Conservation (phyloP, 768 basidiomycete species). For the Heimioporus sp. region DNA sequence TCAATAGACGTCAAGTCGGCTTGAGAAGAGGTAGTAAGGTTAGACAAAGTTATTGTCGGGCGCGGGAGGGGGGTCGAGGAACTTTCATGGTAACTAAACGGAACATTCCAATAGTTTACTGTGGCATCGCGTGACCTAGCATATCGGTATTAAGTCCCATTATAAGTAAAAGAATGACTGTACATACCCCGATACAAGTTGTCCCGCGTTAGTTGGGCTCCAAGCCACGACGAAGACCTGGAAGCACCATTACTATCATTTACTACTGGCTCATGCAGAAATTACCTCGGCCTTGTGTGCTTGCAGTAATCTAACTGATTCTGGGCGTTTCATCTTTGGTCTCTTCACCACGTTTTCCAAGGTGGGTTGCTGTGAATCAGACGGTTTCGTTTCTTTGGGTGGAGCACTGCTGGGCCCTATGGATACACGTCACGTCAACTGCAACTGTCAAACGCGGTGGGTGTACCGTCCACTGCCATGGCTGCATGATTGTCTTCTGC, state of each 20-base stretch:
- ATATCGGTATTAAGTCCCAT: constrained; percentile 3
- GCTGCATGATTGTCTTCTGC: constrained; percentile 34
- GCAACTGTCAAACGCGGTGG: constrained; percentile 28
- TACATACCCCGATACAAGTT: constrained; percentile 74
- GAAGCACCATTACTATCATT: constrained; percentile 2
- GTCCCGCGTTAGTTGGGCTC: constrained; percentile 58
- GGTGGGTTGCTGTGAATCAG: constrained; percentile 19
- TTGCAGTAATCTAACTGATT: constrained; percentile 43
- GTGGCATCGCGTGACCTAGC: constrained; percentile 73
- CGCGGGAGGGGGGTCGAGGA: constrained; percentile 19
- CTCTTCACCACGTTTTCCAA: constrained; percentile 29
- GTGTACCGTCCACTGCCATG: constrained; percentile 44
- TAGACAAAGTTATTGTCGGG: constrained; percentile 45
- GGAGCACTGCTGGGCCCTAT: constrained; percentile 13
- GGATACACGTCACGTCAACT: not conserved
- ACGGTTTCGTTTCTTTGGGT: constrained; percentile 20
- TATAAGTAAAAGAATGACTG: not conserved
- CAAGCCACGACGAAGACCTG: constrained; percentile 83
- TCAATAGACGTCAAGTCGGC: constrained; percentile 72
- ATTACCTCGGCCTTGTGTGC: constrained; percentile 64
- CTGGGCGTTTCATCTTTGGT: constrained; percentile 35
- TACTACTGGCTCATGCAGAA: constrained; percentile 13
- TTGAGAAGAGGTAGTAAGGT: constrained; percentile 46
- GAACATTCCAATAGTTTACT: constrained; percentile 71
- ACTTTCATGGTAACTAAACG: constrained; percentile 33